Percentiles rank a stretch among this genome's conserved stretches.
These are phyloP conservation scores for Hypomontagnella monticulosa DNA, from an alignment of 495 filamentous ascomycete genomes.

Conservation along the genomic window DNA sequence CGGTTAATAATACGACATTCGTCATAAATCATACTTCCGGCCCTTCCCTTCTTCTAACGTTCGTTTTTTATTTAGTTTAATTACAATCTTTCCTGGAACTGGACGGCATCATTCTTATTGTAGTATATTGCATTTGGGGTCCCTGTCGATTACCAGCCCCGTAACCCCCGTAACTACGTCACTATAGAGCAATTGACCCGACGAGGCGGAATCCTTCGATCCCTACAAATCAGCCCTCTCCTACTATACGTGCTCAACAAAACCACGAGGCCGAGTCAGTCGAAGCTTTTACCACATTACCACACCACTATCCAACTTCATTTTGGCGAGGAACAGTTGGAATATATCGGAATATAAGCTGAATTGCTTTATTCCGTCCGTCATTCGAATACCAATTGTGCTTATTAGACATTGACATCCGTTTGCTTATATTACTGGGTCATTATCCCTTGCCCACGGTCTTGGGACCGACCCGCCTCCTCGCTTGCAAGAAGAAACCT, in stretches of 20 bases:
- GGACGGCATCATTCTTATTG: slow-evolving; percentile 3
- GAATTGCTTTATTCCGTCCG: not conserved
- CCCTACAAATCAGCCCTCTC: slow-evolving; percentile 7
- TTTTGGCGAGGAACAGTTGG: not conserved
- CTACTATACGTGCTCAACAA: not conserved
- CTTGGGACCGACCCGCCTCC: slow-evolving; percentile 19
- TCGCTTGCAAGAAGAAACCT: not conserved
- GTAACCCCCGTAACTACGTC: slow-evolving; percentile 39
- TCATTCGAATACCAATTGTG: not conserved
- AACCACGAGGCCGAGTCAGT: too few species aligned
- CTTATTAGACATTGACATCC: slow-evolving; percentile 2
- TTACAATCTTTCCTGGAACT: slow-evolving; percentile 13
- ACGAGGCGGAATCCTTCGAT: slow-evolving; percentile 23
- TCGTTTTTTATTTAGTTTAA: slow-evolving; percentile 20
- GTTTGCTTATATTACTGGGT: slow-evolving; percentile 6
- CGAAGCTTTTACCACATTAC: too few species aligned
- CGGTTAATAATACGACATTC: slow-evolving; percentile 28
- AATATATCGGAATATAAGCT: slow-evolving; percentile 4
- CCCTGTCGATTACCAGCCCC: slow-evolving; percentile 16
- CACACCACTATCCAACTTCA: too few species aligned
- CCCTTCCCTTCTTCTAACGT: slow-evolving; percentile 6
- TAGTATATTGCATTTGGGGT: slow-evolving; percentile 17
- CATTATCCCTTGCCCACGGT: slow-evolving; percentile 16
- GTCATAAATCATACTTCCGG: slow-evolving; percentile 35
- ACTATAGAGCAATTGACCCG: slow-evolving; percentile 27